A percentile compares a stretch with the other conserved stretches of the same genome.
These are phyloP conservation scores for Staphylotrichum tortipilum DNA, from an alignment of 495 filamentous ascomycete species.

Conservation along the genomic window DNA sequence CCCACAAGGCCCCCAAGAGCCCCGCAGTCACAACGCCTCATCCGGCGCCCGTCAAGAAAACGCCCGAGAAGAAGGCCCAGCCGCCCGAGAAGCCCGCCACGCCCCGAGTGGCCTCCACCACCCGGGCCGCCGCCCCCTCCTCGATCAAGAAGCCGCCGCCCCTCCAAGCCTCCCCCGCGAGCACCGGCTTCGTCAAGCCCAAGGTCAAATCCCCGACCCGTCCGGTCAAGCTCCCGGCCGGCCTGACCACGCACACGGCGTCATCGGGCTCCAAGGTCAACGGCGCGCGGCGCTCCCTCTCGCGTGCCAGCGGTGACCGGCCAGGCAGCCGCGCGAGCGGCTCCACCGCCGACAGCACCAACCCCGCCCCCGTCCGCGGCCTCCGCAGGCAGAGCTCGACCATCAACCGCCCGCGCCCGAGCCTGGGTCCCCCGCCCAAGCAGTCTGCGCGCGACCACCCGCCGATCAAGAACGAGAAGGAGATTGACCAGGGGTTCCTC, in stretches of 20 bases:
- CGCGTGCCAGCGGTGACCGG: slow-evolving; percentile 31
- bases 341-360: slow-evolving; percentile 19
- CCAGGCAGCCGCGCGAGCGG: slow-evolving; percentile 40
- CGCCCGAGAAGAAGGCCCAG: slow-evolving; percentile 23
- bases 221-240: slow-evolving; percentile 51
- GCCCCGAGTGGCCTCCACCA: slow-evolving; percentile 19
- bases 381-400: slow-evolving; percentile 36
- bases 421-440: slow-evolving; percentile 44
- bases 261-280: slow-evolving; percentile 50
- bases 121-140: slow-evolving; percentile 22
- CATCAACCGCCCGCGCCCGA: slow-evolving; percentile 37
- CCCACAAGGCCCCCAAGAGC: slow-evolving; percentile 23
- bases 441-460: slow-evolving; percentile 33
- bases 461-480: slow-evolving; percentile 31
- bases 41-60: slow-evolving; percentile 17
- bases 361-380: slow-evolving; percentile 11
- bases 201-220: slow-evolving; percentile 57
- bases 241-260: slow-evolving; percentile 55
- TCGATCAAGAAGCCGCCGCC: slow-evolving; percentile 28
- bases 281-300: slow-evolving; percentile 28
- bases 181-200: slow-evolving; percentile 46
- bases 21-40: slow-evolving; percentile 18
- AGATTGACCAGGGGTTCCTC: slow-evolving; percentile 68
- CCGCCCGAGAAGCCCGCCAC: slow-evolving; percentile 21
- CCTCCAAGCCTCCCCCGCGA: slow-evolving; percentile 26